Percentiles rank a stretch among this genome's conserved stretches.
Conservation (phyloP, 2,329 filamentous ascomycete genomes). For the Paraconiothyrium sp. region DNA sequence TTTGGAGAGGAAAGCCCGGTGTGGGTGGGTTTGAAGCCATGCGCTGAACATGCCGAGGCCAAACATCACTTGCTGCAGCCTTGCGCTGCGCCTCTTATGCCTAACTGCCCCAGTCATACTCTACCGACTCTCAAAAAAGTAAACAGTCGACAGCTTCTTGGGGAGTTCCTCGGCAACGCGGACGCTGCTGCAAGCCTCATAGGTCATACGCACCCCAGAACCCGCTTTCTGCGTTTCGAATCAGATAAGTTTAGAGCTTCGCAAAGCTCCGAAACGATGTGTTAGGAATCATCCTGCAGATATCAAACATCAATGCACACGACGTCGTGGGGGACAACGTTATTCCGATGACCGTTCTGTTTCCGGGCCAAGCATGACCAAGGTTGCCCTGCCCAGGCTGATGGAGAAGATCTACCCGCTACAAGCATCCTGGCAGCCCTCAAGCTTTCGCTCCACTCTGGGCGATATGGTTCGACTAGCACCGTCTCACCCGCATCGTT, state of each 20-base stretch:
- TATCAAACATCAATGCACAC: constrained; percentile 44
- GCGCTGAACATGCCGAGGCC: neutral
- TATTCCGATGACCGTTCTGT: constrained; percentile 27
- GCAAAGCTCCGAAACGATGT: constrained; percentile 39
- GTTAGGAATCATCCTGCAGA: constrained; percentile 28
- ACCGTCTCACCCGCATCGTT: constrained; percentile 36
- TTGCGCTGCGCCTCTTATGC: constrained; percentile 24
- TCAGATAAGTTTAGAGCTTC: constrained; percentile 34
- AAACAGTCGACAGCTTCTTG: neutral
- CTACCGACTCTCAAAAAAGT: neutral
- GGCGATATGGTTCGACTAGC: constrained; percentile 27
- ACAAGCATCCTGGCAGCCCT: constrained; percentile 21
- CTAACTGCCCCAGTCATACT: constrained; percentile 12
- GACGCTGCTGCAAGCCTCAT: constrained; percentile 11
- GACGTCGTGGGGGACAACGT: constrained; percentile 27
- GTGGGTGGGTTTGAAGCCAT: constrained; percentile 1
- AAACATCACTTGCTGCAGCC: constrained; percentile 16
- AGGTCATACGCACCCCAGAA: constrained; percentile 10
- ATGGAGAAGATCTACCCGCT: constrained; percentile 36
- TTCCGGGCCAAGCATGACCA: constrained; percentile 20
- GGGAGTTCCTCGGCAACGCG: neutral
- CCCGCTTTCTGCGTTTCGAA: constrained; percentile 31
- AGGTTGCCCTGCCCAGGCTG: constrained; percentile 16
- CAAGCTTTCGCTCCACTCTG: constrained; percentile 11
- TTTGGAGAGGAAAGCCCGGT: neutral